Conservation (phyloP, 2,329 filamentous ascomycete species). For the Pseudogymnoascus sp. region DNA sequence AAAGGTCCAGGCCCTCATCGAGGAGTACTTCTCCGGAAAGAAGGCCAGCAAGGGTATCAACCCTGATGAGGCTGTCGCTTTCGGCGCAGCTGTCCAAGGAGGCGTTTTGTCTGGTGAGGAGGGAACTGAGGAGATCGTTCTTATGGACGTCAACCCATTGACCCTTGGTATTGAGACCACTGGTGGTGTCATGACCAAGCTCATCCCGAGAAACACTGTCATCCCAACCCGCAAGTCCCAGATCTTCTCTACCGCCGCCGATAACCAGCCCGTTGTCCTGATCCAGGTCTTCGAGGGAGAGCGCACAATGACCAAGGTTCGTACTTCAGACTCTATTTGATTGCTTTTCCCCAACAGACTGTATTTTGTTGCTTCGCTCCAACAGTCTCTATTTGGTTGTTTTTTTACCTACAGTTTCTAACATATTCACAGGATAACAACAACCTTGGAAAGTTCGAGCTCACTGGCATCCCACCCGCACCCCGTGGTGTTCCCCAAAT, state of each 20-base stretch:
- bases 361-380: background rate
- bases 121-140: conserved; percentile 70
- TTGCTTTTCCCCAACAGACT: background rate
- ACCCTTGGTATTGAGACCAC: conserved; percentile 97
- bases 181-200: conserved; percentile 94
- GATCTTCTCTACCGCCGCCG: conserved; percentile 94
- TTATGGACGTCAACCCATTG: conserved; percentile 95
- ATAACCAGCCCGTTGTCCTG: conserved; percentile 91
- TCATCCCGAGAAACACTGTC: conserved; percentile 88
- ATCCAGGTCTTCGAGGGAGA: conserved; percentile 96
- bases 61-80: conserved; percentile 97
- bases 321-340: background rate
- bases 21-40: conserved; percentile 94
- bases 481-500: conserved; percentile 97
- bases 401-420: too few species aligned
- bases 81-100: conserved; percentile 93
- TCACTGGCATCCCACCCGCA: conserved; percentile 89
- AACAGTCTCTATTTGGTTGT: too few species aligned
- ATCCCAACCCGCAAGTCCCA: conserved; percentile 96
- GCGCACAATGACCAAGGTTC: conserved; percentile 72
- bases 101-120: conserved; percentile 88
- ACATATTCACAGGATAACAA: conserved; percentile 62
- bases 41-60: conserved; percentile 99
- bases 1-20: conserved; percentile 89
- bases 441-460: conserved; percentile 94